Conservation (phyloP, 179 eudicot species). For the Sideroxylon spinosum region DNA sequence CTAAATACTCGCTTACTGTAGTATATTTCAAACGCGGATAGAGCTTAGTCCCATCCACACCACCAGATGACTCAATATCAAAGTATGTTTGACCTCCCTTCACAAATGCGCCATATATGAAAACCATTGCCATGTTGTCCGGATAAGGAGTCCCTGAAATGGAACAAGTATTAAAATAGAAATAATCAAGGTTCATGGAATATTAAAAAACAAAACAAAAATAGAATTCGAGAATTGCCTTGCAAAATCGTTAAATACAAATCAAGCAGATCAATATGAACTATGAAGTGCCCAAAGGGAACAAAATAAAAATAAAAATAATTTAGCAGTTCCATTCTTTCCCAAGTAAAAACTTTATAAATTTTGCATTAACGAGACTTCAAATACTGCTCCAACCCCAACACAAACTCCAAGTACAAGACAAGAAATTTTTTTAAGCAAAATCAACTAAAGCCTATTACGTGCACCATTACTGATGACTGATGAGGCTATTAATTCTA, state of each 20-base stretch:
- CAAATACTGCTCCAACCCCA: too few relatives aligned
- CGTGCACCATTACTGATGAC: too few relatives aligned
- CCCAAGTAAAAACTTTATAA: neutral
- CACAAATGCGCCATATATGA: slow-evolving; percentile 71
- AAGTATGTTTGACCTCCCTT: slow-evolving; percentile 87
- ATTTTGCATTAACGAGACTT: too few relatives aligned
- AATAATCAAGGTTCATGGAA: neutral
- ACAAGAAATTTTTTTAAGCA: too few relatives aligned
- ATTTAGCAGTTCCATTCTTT: neutral
- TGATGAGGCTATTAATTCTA: too few relatives aligned
- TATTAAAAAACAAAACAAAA: neutral
- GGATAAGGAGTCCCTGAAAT: slow-evolving; percentile 77
- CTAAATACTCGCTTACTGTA: slow-evolving; percentile 54
- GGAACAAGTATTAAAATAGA: neutral
- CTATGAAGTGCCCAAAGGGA: neutral
- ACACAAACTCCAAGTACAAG: too few relatives aligned
- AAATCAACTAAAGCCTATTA: too few relatives aligned
- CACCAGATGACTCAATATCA: slow-evolving; percentile 56
- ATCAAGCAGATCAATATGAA: neutral
- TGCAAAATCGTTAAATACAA: neutral
- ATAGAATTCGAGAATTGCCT: neutral
- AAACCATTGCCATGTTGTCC: slow-evolving; percentile 51
- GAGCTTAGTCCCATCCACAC: slow-evolving; percentile 68
- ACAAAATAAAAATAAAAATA: neutral
- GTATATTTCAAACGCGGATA: slow-evolving; percentile 66